Percentiles rank a stretch among this genome's conserved stretches.
phyloP scores from a whole-genome alignment of 2,329 filamentous ascomycete genomes.

The Delphinella strobiligena region DNA sequence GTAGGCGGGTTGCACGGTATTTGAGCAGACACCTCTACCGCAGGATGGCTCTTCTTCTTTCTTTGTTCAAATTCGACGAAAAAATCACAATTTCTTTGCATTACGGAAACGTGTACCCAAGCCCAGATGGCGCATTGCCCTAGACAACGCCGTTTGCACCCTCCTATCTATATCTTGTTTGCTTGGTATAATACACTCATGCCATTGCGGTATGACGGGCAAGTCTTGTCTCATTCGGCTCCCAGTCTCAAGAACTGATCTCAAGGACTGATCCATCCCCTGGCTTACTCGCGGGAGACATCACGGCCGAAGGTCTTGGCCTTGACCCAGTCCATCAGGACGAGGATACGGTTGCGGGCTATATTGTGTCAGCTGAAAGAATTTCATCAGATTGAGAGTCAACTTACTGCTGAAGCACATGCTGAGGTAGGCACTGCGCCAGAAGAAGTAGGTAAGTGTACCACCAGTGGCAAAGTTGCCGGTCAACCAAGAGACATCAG shows the following conservation, averaged over 20 bases:
- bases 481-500: constrained; percentile 93
- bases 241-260: neutral
- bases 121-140: no score
- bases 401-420: constrained; percentile 99
- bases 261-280: neutral
- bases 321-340: constrained; percentile 92
- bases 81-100: neutral
- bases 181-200: neutral
- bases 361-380: constrained; percentile 14
- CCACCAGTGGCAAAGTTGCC: constrained; percentile 92
- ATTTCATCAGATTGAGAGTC: constrained; percentile 3
- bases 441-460: constrained; percentile 87
- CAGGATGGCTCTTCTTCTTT: no score
- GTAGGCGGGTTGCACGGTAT: neutral
- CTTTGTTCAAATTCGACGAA: neutral
- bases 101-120: neutral
- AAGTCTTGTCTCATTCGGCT: neutral
- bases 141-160: neutral
- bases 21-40: neutral
- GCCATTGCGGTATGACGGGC: neutral
- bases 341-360: constrained; percentile 90
- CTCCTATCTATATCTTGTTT: neutral
- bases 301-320: constrained; percentile 94
- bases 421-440: constrained; percentile 93
- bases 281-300: constrained; percentile 61